A percentile compares a stretch with the other conserved stretches of the same genome.
Evolutionary conservation across 2,329 filamentous ascomycete species (phyloP).

Genomic region (Fusarium nygamai): DNA sequence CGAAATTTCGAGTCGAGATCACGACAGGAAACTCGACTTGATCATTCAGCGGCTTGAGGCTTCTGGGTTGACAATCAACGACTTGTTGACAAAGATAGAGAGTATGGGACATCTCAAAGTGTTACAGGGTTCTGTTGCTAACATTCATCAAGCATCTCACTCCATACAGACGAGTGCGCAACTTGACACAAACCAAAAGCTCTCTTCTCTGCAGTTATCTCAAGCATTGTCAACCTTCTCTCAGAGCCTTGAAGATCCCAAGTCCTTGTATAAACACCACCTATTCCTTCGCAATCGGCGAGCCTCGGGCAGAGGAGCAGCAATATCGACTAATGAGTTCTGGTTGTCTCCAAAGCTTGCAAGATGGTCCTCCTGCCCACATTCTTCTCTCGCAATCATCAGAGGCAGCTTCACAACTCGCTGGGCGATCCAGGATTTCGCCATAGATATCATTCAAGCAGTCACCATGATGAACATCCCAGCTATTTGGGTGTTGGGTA

Average conservation of each 20-base stretch:
- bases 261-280: neutral
- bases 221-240: neutral
- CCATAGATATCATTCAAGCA: neutral
- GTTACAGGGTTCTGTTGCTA: fast-evolving
- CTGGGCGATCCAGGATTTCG: neutral
- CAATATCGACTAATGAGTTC: neutral
- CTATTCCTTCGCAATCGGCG: neutral
- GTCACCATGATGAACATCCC: neutral
- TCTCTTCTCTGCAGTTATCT: neutral
- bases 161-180: neutral
- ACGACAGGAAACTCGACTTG: neutral
- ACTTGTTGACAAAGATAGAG: neutral
- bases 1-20: neutral
- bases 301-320: fast-evolving
- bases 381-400: neutral
- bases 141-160: neutral
- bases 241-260: neutral
- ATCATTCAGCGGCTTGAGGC: neutral
- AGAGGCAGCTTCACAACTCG: neutral
- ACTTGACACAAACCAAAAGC: neutral
- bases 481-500: neutral
- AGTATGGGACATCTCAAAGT: neutral
- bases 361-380: neutral
- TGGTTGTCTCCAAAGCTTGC: constrained; percentile 2
- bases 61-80: neutral